Evolutionary conservation across 192 early-diverging fungal species (phyloP).

Genomic region (Gigaspora rosea): DNA sequence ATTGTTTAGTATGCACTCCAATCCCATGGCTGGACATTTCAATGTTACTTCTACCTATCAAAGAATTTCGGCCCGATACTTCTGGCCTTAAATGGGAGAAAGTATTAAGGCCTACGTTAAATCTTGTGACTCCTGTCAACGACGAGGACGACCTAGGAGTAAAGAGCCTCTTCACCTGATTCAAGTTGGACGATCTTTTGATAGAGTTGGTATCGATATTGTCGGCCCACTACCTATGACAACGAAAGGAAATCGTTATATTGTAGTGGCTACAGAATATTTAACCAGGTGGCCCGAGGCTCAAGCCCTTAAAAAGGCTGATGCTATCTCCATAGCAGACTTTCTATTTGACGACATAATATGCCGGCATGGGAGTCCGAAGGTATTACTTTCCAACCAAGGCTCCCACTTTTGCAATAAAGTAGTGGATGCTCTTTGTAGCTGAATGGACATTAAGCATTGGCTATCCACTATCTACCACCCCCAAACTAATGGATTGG

Average conservation of each 20-base stretch:
- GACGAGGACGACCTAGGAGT: neutral
- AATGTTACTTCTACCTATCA: neutral
- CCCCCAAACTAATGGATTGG: slow-evolving; percentile 24
- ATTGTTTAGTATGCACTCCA: neutral
- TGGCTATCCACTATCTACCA: slow-evolving; percentile 30
- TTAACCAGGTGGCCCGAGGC: slow-evolving; percentile 37
- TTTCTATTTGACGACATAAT: slow-evolving; percentile 40
- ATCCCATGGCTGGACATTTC: neutral
- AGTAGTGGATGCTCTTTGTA: neutral
- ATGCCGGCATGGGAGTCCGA: slow-evolving; percentile 31
- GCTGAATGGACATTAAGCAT: neutral
- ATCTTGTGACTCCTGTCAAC: neutral
- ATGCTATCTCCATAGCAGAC: slow-evolving; percentile 15
- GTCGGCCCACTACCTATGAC: slow-evolving; percentile 11
- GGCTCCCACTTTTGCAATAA: slow-evolving; percentile 29
- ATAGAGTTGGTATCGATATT: neutral
- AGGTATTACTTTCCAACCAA: slow-evolving; percentile 30
- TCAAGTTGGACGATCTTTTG: neutral
- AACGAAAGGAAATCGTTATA: slow-evolving; percentile 25
- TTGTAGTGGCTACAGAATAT: slow-evolving; percentile 37
- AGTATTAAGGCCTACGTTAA: neutral
- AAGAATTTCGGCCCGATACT: neutral
- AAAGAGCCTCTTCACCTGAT: neutral
- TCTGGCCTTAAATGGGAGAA: neutral
- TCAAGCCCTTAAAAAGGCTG: slow-evolving; percentile 26